Evolutionary conservation across 176 grass and related monocot genomes (phyloP).

Genomic region (Rhynchospora tenuis): DNA sequence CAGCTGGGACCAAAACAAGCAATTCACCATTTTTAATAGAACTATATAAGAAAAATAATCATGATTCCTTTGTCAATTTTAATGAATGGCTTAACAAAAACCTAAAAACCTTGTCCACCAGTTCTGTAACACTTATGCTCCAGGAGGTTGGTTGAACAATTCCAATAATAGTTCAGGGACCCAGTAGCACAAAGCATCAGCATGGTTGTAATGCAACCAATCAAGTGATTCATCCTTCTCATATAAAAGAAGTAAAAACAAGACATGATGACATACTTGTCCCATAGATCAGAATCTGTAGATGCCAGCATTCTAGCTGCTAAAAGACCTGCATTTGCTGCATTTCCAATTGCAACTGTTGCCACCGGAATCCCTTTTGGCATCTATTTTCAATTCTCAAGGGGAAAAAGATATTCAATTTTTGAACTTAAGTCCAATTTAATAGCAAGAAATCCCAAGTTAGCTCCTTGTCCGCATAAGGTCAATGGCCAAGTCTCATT

Average conservation of each 20-base stretch:
- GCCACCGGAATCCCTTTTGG: slow-evolving; percentile 86
- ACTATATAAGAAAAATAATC: background rate
- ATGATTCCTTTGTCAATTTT: background rate
- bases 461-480: background rate
- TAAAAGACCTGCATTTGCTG: slow-evolving; percentile 79
- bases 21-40: background rate
- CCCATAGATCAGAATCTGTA: slow-evolving; percentile 55
- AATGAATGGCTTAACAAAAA: background rate
- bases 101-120: background rate
- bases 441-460: background rate
- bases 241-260: background rate
- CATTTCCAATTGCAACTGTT: slow-evolving; percentile 68
- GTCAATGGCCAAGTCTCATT: background rate
- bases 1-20: background rate
- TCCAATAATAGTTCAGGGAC: background rate
- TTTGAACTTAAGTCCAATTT: background rate
- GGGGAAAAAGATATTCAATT: background rate
- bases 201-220: background rate
- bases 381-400: slow-evolving; percentile 44
- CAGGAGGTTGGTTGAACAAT: background rate
- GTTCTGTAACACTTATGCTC: background rate
- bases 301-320: slow-evolving; percentile 52
- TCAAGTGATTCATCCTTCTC: background rate
- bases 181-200: background rate
- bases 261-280: slow-evolving; percentile 40